These are phyloP conservation scores for Globisporangium emineosum DNA, from an alignment of 352 stramenopile genomes.

Conservation along the genomic window DNA sequence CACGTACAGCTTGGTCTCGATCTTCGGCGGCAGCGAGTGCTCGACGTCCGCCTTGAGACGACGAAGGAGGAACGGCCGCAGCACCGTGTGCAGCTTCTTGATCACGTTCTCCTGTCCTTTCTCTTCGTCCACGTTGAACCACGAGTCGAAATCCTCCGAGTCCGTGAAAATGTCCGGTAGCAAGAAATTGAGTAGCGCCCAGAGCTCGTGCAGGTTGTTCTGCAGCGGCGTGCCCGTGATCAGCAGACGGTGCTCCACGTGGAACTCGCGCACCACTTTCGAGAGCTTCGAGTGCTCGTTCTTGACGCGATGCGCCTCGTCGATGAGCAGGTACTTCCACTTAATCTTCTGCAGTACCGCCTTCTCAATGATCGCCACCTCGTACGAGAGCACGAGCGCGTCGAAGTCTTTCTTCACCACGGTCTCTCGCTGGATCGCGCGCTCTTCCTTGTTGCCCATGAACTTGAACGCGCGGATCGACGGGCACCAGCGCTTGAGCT, in stretches of 20 bases:
- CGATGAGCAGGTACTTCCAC: constrained; percentile 97
- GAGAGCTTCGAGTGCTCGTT: constrained; percentile 94
- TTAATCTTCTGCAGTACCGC: constrained; percentile 91
- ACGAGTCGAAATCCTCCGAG: constrained; percentile 98
- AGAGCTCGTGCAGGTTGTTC: constrained; percentile 99
- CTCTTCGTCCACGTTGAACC: constrained; percentile 98
- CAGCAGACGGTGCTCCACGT: constrained; percentile 93
- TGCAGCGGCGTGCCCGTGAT: constrained; percentile 98
- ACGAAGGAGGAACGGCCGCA: constrained; percentile 97
- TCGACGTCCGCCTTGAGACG: constrained; percentile 98
- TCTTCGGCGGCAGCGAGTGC: constrained; percentile 96
- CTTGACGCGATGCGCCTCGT: constrained; percentile 99
- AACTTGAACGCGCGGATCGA: constrained; percentile 94
- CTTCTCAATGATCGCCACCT: constrained; percentile 96
- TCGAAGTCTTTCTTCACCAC: constrained; percentile 89
- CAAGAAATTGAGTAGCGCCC: constrained; percentile 99
- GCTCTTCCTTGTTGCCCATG: constrained; percentile 94
- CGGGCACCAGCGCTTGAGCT: constrained; percentile 97
- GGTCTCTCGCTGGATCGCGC: constrained; percentile 89
- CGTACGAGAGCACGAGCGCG: constrained; percentile 89
- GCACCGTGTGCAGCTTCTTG: constrained; percentile 96
- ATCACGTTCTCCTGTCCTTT: constrained; percentile 96
- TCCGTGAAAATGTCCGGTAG: constrained; percentile 93
- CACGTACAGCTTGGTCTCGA: constrained; percentile 98
- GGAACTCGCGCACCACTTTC: constrained; percentile 81